Evolutionary conservation across 2,329 filamentous ascomycete species (phyloP), one percentile per base, ranked within the genome.

Genomic region (Boeremia lycopersici): DNA sequence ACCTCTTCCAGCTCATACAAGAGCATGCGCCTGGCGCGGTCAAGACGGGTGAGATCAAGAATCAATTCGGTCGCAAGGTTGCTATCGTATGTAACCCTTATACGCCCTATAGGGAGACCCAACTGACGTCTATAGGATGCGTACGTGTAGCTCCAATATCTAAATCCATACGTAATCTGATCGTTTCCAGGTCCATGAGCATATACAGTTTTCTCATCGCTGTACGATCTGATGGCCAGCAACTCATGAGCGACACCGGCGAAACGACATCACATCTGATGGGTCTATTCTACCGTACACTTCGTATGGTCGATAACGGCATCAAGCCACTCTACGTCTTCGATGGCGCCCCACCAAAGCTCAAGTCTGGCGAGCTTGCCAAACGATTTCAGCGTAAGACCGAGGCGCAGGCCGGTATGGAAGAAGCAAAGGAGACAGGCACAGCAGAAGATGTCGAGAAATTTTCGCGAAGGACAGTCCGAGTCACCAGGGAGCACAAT

Each of bases 251-350:
- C 76, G 95, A 99, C 70, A 89, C 88, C 47, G 95, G 95, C 70
- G 92, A 98, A 76, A 99, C 95, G 2, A 99, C 95, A 0, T 99
- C 95, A 15, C 95, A 99, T 75, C 81, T 99, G 13, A 98, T 99
- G 93, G 95, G 95, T 71, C 93, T 99, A 87, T 99, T 99, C 81
- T 99, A 99, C 82, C 93, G 95, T 67, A 99, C 95, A 2, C 84
- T 99, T 6, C 92, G 95, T 67, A 98, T 99, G 80, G 91, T 98
- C 70, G 95, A 99, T 78, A 98, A 97, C 69, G 95, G 95, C 53
- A 98, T 99, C 80, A 99, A 99, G 75, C 95, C 95, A 1, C 85
- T 99, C 64, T 99, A 96, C 76, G 93, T 99, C 53, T 99, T 99
- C 74, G 95, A 99, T 68, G 95, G 95, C 54, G 92, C 93, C 9